Evolutionary conservation across 2,329 filamentous ascomycete genomes (phyloP), one percentile per base, ranked within the genome.

Genomic region (Triangularia setosa): DNA sequence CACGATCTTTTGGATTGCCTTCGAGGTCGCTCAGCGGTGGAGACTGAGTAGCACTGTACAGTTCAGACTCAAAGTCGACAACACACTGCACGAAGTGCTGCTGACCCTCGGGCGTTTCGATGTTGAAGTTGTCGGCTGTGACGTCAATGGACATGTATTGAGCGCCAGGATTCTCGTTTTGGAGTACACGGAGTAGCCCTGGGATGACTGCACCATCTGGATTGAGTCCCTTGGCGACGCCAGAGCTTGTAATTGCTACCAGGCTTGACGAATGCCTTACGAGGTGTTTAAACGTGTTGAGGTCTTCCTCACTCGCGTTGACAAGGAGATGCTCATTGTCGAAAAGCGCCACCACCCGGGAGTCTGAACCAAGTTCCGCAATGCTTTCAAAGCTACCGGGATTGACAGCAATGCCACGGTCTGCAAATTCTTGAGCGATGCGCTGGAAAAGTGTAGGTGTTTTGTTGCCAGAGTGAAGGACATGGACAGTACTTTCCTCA

Each of bases 151-250:
- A 71, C 0, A 72, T 16, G 58, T 67, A 73, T 3, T 58, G 48
- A 12, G 18, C 33, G 0, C 65, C 61, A 1, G 71, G 72, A 18
- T 74, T 73, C 60, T 75, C 73, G 2, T 68, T 70, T 14, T 52
- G 61, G 12, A 75, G 40, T 1, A 68, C 65, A 0, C 72, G 69
- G 0, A 74, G 63, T 3, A 75, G 64, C 9, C 73, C 73, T 5
- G 65, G 9, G 4, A 71, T 65, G 3, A 75, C 48, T 11, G 67
- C 69, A 3, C 56, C 68, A 12, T 68, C 63, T 4, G 73, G 68
- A 53, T 71, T 69, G 2, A 56, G 63, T 8, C 71, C 72, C 24
- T 69, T 69, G 6, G 68, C 58, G 0, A 68, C 60, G 5, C 70
- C 72, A n/a, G 63, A 63, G 9, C 53, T 63, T 2, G 70, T 73